A percentile compares a stretch with the other conserved stretches of the same genome.
These are phyloP conservation scores for Schizopora paradoxa DNA, from an alignment of 1,284 basidiomycete genomes.

Conservation along the genomic window DNA sequence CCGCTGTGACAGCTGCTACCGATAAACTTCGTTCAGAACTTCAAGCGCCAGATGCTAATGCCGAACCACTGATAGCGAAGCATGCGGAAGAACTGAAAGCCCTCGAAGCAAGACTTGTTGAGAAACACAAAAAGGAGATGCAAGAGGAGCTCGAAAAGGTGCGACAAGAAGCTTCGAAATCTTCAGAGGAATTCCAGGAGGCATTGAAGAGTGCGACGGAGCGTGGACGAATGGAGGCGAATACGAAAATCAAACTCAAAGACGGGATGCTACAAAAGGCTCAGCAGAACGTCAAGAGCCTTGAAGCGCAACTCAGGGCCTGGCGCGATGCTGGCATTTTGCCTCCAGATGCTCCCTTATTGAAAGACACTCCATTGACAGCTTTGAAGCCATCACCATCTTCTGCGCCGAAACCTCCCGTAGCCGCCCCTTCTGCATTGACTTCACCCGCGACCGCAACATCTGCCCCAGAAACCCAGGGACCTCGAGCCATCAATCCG, in stretches of 20 bases:
- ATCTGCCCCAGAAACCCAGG: conserved; percentile 20
- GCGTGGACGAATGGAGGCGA: conserved; percentile 56
- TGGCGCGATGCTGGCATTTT: conserved; percentile 48
- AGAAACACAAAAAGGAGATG: conserved; percentile 52
- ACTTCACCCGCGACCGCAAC: conserved; percentile 22
- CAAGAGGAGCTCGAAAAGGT: conserved; percentile 30
- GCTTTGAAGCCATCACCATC: conserved; percentile 18
- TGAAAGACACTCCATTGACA: conserved; percentile 5
- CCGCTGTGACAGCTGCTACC: conserved; percentile 47
- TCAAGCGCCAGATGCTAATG: conserved; percentile 21
- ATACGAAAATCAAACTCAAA: conserved; percentile 59
- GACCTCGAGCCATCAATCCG: conserved; percentile 17
- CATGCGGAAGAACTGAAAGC: conserved; percentile 56
- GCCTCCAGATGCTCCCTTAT: conserved; percentile 22
- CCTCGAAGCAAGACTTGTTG: conserved; percentile 46
- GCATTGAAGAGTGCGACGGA: conserved; percentile 63
- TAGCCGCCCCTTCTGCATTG: conserved; percentile 18
- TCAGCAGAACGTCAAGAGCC: conserved; percentile 56
- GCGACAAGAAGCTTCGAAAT: conserved; percentile 40
- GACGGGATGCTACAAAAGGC: conserved; percentile 57
- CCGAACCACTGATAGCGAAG: conserved; percentile 40
- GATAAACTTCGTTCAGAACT: conserved; percentile 43
- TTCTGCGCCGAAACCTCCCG: conserved; percentile 20
- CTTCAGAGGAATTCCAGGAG: conserved; percentile 37
- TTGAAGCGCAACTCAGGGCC: conserved; percentile 56